Evolutionary conservation across 176 grass and related monocot genomes (phyloP).

Genomic region (Aegilops tauschii): DNA sequence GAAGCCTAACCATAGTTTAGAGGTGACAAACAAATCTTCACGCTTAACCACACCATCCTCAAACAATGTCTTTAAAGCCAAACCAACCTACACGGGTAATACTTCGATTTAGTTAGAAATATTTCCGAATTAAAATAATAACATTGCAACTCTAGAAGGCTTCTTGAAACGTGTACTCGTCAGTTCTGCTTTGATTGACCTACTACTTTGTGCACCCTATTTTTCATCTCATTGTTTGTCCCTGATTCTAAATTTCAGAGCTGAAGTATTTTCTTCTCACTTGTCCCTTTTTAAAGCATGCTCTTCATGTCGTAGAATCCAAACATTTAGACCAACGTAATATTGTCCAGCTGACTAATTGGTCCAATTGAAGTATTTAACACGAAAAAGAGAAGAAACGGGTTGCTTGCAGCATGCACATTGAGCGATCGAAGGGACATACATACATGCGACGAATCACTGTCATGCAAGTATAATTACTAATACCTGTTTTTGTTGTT

Average conservation of each 20-base stretch:
- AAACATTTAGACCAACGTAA: not conserved
- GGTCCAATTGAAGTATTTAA: not conserved
- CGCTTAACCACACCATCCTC: conserved; percentile 61
- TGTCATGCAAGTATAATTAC: not conserved
- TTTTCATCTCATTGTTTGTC: not conserved
- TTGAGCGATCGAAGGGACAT: too few relatives aligned
- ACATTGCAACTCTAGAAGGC: not conserved
- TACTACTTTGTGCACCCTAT: not conserved
- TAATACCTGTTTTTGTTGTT: too few relatives aligned
- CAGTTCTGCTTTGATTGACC: not conserved
- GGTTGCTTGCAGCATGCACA: too few relatives aligned
- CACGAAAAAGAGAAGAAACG: not conserved
- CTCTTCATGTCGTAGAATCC: not conserved
- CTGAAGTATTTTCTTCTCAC: not conserved
- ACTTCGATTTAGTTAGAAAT: not conserved
- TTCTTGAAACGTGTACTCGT: not conserved
- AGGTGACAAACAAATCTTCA: conserved; percentile 78
- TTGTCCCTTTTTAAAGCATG: not conserved
- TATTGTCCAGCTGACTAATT: not conserved
- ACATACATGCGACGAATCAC: too few relatives aligned
- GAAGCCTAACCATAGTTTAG: conserved; percentile 71
- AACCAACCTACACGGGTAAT: conserved; percentile 44
- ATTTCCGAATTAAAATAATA: not conserved
- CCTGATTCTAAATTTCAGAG: not conserved
- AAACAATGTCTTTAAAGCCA: conserved; percentile 70